A percentile compares a stretch with the other conserved stretches of the same genome.
phyloP scores from a whole-genome alignment of 164 flowering plant species.

The Houttuynia cordata region DNA sequence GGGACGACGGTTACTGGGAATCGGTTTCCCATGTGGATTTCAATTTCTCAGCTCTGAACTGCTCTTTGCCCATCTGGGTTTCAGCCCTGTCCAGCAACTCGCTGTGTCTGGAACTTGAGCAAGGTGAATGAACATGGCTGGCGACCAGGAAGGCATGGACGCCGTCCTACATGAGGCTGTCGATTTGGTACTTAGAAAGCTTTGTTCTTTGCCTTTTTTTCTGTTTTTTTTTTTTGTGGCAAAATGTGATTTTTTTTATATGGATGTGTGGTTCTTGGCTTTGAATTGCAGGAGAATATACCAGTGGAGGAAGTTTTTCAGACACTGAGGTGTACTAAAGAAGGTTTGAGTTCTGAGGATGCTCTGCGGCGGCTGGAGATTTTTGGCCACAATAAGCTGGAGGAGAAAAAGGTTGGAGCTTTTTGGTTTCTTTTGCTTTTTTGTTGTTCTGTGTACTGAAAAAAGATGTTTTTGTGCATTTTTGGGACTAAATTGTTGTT shows the following conservation, averaged over 20 bases:
- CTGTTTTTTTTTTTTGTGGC: background rate
- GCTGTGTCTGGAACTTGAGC: too few species aligned
- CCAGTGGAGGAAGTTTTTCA: slow-evolving; percentile 76
- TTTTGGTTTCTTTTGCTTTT: background rate
- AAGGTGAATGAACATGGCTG: too few species aligned
- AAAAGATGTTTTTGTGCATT: background rate
- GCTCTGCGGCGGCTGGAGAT: slow-evolving; percentile 50
- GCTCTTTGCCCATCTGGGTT: background rate
- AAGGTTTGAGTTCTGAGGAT: slow-evolving; percentile 48
- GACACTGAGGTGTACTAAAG: slow-evolving; percentile 47
- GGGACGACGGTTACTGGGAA: background rate
- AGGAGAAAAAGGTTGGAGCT: slow-evolving; percentile 54
- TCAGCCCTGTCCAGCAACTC: too few species aligned
- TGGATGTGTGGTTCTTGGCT: slow-evolving; percentile 8
- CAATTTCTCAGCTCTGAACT: background rate
- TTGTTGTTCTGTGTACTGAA: background rate
- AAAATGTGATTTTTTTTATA: slow-evolving; percentile 1
- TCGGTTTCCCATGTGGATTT: background rate
- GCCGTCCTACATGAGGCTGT: slow-evolving; percentile 64
- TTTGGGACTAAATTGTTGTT: slow-evolving; percentile 6
- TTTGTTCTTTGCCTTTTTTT: background rate
- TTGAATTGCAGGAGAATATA: slow-evolving; percentile 52
- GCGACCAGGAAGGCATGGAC: slow-evolving; percentile 56
- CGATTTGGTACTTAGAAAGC: slow-evolving; percentile 57
- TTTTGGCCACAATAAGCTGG: slow-evolving; percentile 65